Base-by-base conservation (phyloP, 2,329 filamentous ascomycete genomes). In the Hypocrella siamensis region DNA sequence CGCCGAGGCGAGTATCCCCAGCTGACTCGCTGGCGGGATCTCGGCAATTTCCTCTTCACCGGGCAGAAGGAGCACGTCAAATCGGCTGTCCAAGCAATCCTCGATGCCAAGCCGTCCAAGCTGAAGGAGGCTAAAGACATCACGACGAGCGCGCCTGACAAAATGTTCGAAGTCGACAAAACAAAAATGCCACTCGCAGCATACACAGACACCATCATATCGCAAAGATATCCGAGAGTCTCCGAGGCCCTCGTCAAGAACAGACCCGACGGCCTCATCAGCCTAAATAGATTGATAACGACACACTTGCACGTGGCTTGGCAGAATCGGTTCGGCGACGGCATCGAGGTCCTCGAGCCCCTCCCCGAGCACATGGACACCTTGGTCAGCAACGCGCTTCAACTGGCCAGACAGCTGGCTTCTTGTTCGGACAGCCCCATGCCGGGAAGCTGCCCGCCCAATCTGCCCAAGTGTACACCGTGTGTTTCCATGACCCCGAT, bases 281-380 rank as follows among this genome's bases (percentile, higher is more conserved):
- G 67, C 31, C 69, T 96, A 21, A 78, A 79, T 36, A 60, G 70
- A 28, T 67, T 96, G 36, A 81, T 94, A 49, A 86, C 81, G 46
- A 69, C 77, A 3, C 90, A 96, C 52, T 65, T 96, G 4, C 86
- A 94, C 49, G 67, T 68, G 33, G 79, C 75, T 9, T 96, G 90
- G 72, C 84, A 92, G 47, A 81, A 78, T 43, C 65, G 65, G 16
- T 93, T 90, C 52, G 61, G 70, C 1, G 65, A 69, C 25, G 88
- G 90, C 19, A 78, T 96, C 35, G 70, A 76, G 5, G 74, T 94
- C 3, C 61, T 93, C 27, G 86, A 92, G 50, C 85, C 88, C 0
- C 65, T 80, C 15, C 70, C 81, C 1, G 61, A 79, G 31, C 75
- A 85, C 49, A 88, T 80, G 25, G 80, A 79, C 2, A 65, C 73